A percentile compares a stretch with the other conserved stretches of the same genome.
phyloP scores from a whole-genome alignment of 2,329 filamentous ascomycete genomes.

The Domatiomyces catenatus region DNA sequence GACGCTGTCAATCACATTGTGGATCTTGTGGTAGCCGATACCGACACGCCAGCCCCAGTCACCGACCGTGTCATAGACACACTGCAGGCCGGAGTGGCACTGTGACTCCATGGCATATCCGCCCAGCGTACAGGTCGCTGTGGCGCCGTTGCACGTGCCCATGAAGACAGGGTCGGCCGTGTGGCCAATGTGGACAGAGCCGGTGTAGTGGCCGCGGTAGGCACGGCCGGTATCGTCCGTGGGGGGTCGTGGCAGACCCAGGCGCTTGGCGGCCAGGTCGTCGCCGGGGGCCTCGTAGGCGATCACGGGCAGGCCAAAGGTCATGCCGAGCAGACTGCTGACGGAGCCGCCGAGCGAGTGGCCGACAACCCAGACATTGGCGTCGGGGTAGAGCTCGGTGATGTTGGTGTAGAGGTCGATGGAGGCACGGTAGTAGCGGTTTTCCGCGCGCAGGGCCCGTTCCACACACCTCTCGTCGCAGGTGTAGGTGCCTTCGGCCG shows the following conservation, averaged over 20 bases:
- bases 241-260: slow-evolving; percentile 75
- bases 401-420: slow-evolving; percentile 86
- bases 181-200: slow-evolving; percentile 80
- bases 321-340: slow-evolving; percentile 73
- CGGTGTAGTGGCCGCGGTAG: slow-evolving; percentile 57
- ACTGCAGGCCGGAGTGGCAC: slow-evolving; percentile 82
- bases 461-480: slow-evolving; percentile 87
- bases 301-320: slow-evolving; percentile 77
- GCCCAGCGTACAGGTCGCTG: slow-evolving; percentile 74
- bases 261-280: slow-evolving; percentile 65
- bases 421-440: slow-evolving; percentile 79
- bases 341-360: slow-evolving; percentile 88
- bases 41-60: slow-evolving; percentile 88
- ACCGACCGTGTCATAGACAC: slow-evolving; percentile 79
- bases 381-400: slow-evolving; percentile 68
- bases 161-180: slow-evolving; percentile 92
- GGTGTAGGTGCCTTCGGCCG: slow-evolving; percentile 62
- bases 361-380: slow-evolving; percentile 77
- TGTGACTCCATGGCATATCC: slow-evolving; percentile 86
- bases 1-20: slow-evolving; percentile 73
- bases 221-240: slow-evolving; percentile 56
- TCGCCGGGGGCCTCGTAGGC: slow-evolving; percentile 91
- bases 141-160: slow-evolving; percentile 80
- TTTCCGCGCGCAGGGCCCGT: slow-evolving; percentile 60
- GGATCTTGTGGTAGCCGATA: slow-evolving; percentile 81